Evolutionary conservation across 129 eudicot species (phyloP).

Genomic region (Solidago caesia): DNA sequence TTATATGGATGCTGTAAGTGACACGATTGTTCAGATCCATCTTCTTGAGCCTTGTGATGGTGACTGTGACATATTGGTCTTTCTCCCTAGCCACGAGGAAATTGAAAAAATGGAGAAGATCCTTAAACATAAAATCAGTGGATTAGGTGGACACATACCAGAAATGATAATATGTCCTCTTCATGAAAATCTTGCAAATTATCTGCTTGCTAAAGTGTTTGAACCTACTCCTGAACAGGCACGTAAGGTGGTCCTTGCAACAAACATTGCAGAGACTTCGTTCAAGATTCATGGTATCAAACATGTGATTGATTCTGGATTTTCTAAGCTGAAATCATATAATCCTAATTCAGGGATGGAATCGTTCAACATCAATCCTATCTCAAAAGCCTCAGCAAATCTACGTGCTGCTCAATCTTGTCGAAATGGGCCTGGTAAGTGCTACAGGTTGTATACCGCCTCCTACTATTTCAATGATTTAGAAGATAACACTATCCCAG

Average conservation of each 20-base stretch:
- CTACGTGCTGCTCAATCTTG: background rate
- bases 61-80: background rate
- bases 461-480: too few relatives aligned
- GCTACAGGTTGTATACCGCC: background rate
- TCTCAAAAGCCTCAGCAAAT: background rate
- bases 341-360: background rate
- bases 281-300: background rate
- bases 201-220: background rate
- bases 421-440: background rate
- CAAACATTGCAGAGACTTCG: background rate
- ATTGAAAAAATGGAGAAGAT: background rate
- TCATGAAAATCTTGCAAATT: background rate
- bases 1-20: background rate
- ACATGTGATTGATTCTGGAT: background rate
- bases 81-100: background rate
- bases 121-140: background rate
- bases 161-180: background rate
- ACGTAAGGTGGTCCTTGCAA: background rate
- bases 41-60: background rate
- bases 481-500: background rate
- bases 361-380: background rate
- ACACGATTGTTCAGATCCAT: background rate
- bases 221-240: background rate
- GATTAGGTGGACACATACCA: background rate
- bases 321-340: background rate